Base-by-base conservation (phyloP, 257 asterid species). In the Oldenlandia corymbosa region DNA sequence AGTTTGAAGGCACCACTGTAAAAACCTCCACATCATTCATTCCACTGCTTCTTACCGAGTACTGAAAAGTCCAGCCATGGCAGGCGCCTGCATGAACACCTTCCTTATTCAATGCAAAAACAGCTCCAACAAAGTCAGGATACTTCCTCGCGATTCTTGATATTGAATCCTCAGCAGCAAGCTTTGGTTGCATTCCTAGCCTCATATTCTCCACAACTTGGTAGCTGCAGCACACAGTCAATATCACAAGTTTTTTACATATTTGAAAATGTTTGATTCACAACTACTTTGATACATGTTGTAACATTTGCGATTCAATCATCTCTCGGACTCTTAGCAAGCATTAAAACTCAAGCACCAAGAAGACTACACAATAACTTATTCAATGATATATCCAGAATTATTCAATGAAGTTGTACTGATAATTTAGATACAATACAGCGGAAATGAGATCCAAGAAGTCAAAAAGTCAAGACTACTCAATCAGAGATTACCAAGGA, bases 151-250 rank as follows among this genome's bases (percentile, higher is more conserved):
- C 71, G 23, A 92, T 92, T 71, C 97, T 81, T 21, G 90, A 75
- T 72, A 92, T 83, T 64, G 96, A 95, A 63, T 89, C 97, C 77
- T 79, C 69, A 27, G 97, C 96, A 14, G 99, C 99, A 47, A 56
- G 68, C 73, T 87, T 73, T n/a, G 99, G 97, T 73, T 89, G 91
- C 97, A 87, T 83, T 59, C 99, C 99, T 63, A 81, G 42, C 80
- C 99, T 92, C 99, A 92, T 85, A 75, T 81, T 92, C 88, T 89
- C 99, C 71, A 92, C 94, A n/a, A 79, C 96, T 72, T 89, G 99
- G 66, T 92, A 92, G 79, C 97, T 92, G 79, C 30, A 50, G 24
- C 70, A 46, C 49, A 68, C 60, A 71, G 26, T 31, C 27, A 58
- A 41, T 57, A 3, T 24, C 54, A 62, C 23, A 34, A 27, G 8